Conservation (phyloP, 495 filamentous ascomycete genomes). For the Penicillium steckii region DNA sequence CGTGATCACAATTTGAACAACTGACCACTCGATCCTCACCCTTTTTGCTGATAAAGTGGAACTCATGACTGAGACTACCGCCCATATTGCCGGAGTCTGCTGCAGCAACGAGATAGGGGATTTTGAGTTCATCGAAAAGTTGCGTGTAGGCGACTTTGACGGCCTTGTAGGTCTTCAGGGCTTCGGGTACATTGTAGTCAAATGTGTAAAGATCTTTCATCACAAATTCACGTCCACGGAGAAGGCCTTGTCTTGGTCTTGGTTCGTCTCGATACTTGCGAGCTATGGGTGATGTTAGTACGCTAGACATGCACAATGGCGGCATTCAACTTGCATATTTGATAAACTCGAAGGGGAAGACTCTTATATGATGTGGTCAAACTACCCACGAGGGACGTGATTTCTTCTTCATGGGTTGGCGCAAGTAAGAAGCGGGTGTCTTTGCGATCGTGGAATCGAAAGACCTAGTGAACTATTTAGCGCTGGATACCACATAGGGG, state of each 20-base stretch:
- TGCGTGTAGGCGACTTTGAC: conserved; percentile 68
- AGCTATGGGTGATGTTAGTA: conserved; percentile 43
- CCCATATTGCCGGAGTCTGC: conserved; percentile 97
- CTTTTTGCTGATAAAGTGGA: conserved; percentile 74
- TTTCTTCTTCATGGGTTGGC: conserved; percentile 96
- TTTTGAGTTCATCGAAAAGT: conserved; percentile 78
- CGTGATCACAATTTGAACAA: conserved; percentile 71
- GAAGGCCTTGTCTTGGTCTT: conserved; percentile 80
- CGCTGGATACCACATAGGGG: neutral
- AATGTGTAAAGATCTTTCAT: conserved; percentile 99
- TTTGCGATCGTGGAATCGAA: conserved; percentile 78
- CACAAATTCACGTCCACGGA: conserved; percentile 88
- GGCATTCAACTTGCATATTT: conserved; percentile 63
- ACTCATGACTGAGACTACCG: conserved; percentile 89
- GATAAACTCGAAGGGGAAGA: conserved; percentile 84
- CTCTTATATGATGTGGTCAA: conserved; percentile 82
- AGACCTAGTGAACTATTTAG: conserved; percentile 54
- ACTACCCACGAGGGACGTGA: conserved; percentile 73
- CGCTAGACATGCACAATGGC: neutral
- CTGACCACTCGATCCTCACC: conserved; percentile 85
- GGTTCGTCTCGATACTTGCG: conserved; percentile 94
- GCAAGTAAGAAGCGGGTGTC: conserved; percentile 73
- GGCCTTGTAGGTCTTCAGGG: conserved; percentile 71
- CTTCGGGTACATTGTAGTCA: conserved; percentile 62
- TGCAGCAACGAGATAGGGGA: conserved; percentile 81